Percentiles rank a stretch among this genome's conserved stretches.
Conservation (phyloP, 2,329 filamentous ascomycete genomes). For the Colletotrichum ledebouriae region DNA sequence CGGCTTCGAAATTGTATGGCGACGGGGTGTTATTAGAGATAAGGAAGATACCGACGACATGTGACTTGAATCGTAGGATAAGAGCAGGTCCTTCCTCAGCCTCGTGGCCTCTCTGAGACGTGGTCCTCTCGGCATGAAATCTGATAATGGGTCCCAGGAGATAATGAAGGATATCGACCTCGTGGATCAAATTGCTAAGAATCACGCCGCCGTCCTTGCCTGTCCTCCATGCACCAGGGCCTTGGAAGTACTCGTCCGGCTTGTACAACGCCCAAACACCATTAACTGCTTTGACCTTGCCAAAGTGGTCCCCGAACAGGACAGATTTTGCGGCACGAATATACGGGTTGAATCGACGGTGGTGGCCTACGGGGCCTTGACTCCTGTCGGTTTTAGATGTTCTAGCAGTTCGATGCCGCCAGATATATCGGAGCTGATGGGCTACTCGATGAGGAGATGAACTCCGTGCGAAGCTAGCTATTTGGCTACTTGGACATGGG, state of each 20-base stretch:
- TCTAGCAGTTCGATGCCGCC: slow-evolving; percentile 52
- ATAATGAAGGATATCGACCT: slow-evolving; percentile 70
- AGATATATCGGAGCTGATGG: slow-evolving; percentile 59
- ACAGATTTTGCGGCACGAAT: slow-evolving; percentile 61
- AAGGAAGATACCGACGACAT: slow-evolving; percentile 69
- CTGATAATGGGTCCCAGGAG: slow-evolving; percentile 66
- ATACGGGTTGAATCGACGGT: slow-evolving; percentile 71
- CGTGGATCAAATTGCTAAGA: slow-evolving; percentile 71
- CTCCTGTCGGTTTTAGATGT: slow-evolving; percentile 46
- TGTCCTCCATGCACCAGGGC: slow-evolving; percentile 57
- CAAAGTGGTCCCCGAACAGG: slow-evolving; percentile 57
- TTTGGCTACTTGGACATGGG: slow-evolving; percentile 65
- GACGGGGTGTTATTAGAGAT: slow-evolving; percentile 65
- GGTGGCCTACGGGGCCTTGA: slow-evolving; percentile 70
- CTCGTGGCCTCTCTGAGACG: slow-evolving; percentile 58
- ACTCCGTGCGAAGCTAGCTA: slow-evolving; percentile 61
- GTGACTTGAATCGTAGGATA: slow-evolving; percentile 64
- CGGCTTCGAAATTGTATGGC: slow-evolving; percentile 68
- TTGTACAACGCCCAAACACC: slow-evolving; percentile 69
- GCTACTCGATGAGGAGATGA: slow-evolving; percentile 71
- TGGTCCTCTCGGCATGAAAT: slow-evolving; percentile 63
- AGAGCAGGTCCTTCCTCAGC: slow-evolving; percentile 71
- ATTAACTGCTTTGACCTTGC: slow-evolving; percentile 63
- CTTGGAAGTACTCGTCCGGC: slow-evolving; percentile 63
- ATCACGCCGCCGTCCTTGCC: slow-evolving; percentile 59